These are phyloP conservation scores for Yamadazyma songkhlaensis DNA, from an alignment of 1,139 yeast species.

Conservation along the genomic window DNA sequence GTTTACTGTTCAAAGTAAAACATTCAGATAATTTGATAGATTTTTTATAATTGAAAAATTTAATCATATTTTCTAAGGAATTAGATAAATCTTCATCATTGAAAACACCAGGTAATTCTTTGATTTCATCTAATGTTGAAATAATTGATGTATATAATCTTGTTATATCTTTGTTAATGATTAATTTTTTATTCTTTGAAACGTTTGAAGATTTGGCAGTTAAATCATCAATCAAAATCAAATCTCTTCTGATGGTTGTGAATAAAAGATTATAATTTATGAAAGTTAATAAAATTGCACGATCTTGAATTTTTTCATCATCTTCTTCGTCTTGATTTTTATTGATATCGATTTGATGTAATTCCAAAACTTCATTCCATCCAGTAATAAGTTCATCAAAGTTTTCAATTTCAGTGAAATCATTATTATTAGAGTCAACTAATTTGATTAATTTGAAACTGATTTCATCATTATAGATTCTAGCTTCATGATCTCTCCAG, in stretches of 20 bases:
- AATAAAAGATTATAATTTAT: slow-evolving; percentile 66
- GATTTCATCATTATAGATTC: slow-evolving; percentile 66
- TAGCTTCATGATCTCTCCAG: slow-evolving; percentile 79
- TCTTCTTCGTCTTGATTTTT: slow-evolving; percentile 44
- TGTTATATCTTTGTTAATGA: slow-evolving; percentile 41
- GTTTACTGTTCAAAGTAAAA: slow-evolving; percentile 44
- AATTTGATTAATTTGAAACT: slow-evolving; percentile 55
- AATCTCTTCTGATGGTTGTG: slow-evolving; percentile 71
- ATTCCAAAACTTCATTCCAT: slow-evolving; percentile 39
- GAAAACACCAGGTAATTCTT: slow-evolving; percentile 87
- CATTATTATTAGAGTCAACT: slow-evolving; percentile 22
- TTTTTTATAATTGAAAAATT: slow-evolving; percentile 47
- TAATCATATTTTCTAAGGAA: slow-evolving; percentile 49
- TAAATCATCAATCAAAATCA: slow-evolving; percentile 42
- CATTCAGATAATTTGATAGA: slow-evolving; percentile 46
- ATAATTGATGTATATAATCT: slow-evolving; percentile 51
- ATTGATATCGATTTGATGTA: slow-evolving; percentile 50
- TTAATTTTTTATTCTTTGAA: slow-evolving; percentile 22
- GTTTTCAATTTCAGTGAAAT: slow-evolving; percentile 21
- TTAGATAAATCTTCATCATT: slow-evolving; percentile 69
- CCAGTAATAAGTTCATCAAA: slow-evolving; percentile 32
- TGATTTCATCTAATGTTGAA: slow-evolving; percentile 50
- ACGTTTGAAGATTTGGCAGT: slow-evolving; percentile 9
- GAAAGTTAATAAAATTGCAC: slow-evolving; percentile 73
- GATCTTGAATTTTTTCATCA: slow-evolving; percentile 60